Evolutionary conservation across 768 basidiomycete species (phyloP).

Genomic region (Tulasnella sp.): DNA sequence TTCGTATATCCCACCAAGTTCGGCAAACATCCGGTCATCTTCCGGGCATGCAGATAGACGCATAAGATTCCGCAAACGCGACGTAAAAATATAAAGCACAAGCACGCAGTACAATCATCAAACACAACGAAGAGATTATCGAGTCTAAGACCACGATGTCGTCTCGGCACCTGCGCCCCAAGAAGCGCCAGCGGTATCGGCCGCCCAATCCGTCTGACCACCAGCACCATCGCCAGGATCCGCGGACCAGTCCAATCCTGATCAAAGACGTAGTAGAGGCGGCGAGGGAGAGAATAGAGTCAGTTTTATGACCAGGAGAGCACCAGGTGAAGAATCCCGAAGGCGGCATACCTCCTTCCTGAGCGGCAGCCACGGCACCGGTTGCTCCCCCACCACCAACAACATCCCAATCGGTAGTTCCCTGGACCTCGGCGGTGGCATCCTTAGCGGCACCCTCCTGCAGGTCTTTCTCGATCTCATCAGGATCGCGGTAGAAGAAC

Average conservation of each 20-base stretch:
- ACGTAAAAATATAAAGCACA: conserved; percentile 14
- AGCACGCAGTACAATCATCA: neutral
- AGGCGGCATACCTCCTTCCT: conserved; percentile 42
- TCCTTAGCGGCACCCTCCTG: conserved; percentile 89
- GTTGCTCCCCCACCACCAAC: conserved; percentile 23
- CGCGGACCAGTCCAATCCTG: conserved; percentile 79
- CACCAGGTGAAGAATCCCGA: neutral
- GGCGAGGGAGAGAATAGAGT: neutral
- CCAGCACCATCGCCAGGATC: conserved; percentile 46
- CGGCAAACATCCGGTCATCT: conserved; percentile 10
- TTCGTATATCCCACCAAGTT: neutral
- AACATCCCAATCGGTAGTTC: conserved; percentile 63
- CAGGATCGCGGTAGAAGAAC: conserved; percentile 99
- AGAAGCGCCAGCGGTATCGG: conserved; percentile 59
- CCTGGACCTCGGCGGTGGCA: conserved; percentile 49
- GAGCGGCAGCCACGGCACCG: conserved; percentile 36
- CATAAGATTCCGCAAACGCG: conserved; percentile 3
- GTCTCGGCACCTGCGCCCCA: conserved; percentile 32
- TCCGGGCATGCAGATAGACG: neutral
- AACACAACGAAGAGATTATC: conserved; percentile 1
- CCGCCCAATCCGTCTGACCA: conserved; percentile 74
- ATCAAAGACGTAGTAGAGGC: neutral
- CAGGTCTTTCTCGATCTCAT: conserved; percentile 93
- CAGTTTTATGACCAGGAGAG: conserved; percentile 27
- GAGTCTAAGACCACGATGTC: conserved; percentile 16